Evolutionary conservation across 1,139 yeast genomes (phyloP), one percentile per base, ranked within the genome.

Genomic region (Candida sanyaensis): DNA sequence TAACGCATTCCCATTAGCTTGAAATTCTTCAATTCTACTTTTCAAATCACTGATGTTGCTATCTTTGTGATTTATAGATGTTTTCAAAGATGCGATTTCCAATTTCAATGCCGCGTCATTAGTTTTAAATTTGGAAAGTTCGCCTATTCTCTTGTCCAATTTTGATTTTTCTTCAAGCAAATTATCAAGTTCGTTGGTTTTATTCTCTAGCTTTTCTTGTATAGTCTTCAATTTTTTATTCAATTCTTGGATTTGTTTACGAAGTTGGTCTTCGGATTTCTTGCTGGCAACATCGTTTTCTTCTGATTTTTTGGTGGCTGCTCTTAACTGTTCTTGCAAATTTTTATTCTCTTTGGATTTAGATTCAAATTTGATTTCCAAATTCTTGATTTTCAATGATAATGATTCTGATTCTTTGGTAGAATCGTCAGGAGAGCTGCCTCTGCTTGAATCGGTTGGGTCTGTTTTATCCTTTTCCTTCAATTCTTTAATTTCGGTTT

Each of bases 11-110:
- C 71, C 68, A 46, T 72, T 71, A 47, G 61, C 59, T 36, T 71
- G 71, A 21, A 81, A 57, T 4, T 64, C 69, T 12, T 65, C 66
- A 11, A 80, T 56, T 36, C 58, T 55, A 31, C 70, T 64, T 50
- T 77, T 79, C 40, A 73, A 64, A 47, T 79, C 78, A 3, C 61
- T 68, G 24, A 81, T 73, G 12, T 75, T 72, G 50, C 76, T 76
- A 28, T 82, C 86, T 55, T 80, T 78, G 52, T 77, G 80, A 1
- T 59, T 56, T 8, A 78, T 59, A 5, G 77, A 65, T 1, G 75
- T 57, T 45, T 69, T 68, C 32, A 74, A 57, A 0, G 79, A 66
- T 0, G 75, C 70, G 23, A 75, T 62, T 52, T 75, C 79, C 34
- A 75, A 62, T 52, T 73, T 75, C 44, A 73, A 63, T 1, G 79